These are phyloP conservation scores for Coemansia reversa DNA, from an alignment of 192 early-diverging fungal genomes.

Conservation along the genomic window DNA sequence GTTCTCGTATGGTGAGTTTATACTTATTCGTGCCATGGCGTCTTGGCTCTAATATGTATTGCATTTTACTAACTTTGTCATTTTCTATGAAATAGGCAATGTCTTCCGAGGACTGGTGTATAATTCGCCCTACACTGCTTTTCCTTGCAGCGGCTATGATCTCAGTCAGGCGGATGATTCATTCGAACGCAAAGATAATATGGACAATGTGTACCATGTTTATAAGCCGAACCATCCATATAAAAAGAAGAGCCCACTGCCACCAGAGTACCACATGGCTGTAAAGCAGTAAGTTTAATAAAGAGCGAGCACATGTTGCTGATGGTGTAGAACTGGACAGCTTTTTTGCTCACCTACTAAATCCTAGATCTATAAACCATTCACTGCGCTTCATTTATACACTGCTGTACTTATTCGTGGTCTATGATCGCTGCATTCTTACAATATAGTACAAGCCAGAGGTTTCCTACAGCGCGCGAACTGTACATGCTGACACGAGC, in stretches of 20 bases:
- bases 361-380: too few relatives aligned
- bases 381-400: too few relatives aligned
- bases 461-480: slow-evolving; percentile 9
- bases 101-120: slow-evolving; percentile 15
- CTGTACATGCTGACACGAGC: slow-evolving; percentile 8
- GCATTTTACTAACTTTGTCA: background rate
- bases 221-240: slow-evolving; percentile 34
- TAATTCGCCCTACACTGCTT: slow-evolving; percentile 7
- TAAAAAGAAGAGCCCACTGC: slow-evolving; percentile 35
- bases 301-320: too few relatives aligned
- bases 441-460: slow-evolving; percentile 2
- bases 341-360: too few relatives aligned
- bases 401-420: background rate
- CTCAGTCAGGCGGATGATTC: background rate
- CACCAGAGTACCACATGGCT: slow-evolving; percentile 29
- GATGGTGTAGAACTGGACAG: too few relatives aligned
- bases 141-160: background rate
- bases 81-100: slow-evolving; percentile 16
- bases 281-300: slow-evolving; percentile 23
- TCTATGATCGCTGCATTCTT: background rate
- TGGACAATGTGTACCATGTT: slow-evolving; percentile 11
- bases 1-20: slow-evolving; percentile 12
- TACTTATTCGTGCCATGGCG: background rate
- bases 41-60: background rate
- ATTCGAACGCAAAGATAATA: background rate